Evolutionary conservation across 495 filamentous ascomycete species (phyloP), one percentile per base, ranked within the genome.

Genomic region (Aspergillus incahuasiensis): DNA sequence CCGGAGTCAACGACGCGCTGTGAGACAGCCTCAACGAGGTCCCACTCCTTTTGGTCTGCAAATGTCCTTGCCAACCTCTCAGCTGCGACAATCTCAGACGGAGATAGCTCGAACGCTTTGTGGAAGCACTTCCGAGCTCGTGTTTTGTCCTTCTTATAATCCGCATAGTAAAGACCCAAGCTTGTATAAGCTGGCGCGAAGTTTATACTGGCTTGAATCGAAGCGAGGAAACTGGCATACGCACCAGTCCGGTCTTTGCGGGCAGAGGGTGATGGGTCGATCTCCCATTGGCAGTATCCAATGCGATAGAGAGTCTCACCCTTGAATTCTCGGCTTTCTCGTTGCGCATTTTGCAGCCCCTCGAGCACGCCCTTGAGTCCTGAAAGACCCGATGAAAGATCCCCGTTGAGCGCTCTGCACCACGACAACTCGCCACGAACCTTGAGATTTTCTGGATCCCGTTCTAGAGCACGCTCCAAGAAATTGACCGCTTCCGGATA

Each of bases 1-100:
- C 95, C 95, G 5, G 92, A 96, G 52, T 97, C 91, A 1, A 96
- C 85, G 0, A 96, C 92, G 48, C 94, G 82, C 66, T 92, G 90
- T 12, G 94, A 86, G 28, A 97, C 83, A 7, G 90, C 84, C 71
- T 97, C 94, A 1, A 99, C 94, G 24, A 95, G 82, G 52, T 97
- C 95, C 94, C 94, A 99, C 60, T 97, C 94, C 18, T 87, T 82
- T 52, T 89, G 85, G 56, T 95, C 85, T 0, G 95, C 91, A 63
- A 96, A 99, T 1, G 82, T 82, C 40, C 79, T 79, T 9, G 92
- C 90, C 11, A 99, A 82, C 24, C 90, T 82, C 69, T 97, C 89
- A 3, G 94, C 94, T 43, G 94, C 90, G 62, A 87, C 79, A 1
- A 95, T 82, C 66, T 99, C 95, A 0, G 89, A 83, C 0, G 91